These are phyloP conservation scores for Paecilomyces sp. DNA, from an alignment of 2,329 filamentous ascomycete species.

Conservation along the genomic window DNA sequence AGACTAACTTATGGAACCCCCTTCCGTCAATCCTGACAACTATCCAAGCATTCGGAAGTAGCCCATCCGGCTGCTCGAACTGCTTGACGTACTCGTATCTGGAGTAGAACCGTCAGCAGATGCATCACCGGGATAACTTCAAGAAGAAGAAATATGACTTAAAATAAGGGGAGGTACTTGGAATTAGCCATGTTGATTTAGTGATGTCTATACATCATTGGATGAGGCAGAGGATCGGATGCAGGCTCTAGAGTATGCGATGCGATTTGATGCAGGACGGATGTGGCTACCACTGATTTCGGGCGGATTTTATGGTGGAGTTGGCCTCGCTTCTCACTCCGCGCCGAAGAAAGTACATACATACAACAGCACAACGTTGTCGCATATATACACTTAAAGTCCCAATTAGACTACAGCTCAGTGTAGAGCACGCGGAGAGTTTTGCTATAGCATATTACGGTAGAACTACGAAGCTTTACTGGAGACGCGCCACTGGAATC, in stretches of 20 bases:
- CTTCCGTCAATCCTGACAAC: conserved; percentile 90
- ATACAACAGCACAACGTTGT: too few species aligned
- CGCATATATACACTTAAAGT: too few species aligned
- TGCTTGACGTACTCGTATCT: conserved; percentile 91
- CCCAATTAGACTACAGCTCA: too few species aligned
- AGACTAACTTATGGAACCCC: conserved; percentile 79
- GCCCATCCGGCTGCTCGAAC: conserved; percentile 74
- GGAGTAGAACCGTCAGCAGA: neutral
- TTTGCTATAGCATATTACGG: too few species aligned
- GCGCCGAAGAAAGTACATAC: neutral
- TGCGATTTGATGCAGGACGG: neutral
- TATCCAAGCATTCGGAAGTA: conserved; percentile 91
- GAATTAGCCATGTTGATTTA: conserved; percentile 28
- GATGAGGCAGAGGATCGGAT: neutral
- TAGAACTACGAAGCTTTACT: too few species aligned
- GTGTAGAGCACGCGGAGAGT: too few species aligned
- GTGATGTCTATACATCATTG: neutral
- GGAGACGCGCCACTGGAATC: too few species aligned
- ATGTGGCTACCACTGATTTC: neutral
- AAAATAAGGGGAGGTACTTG: conserved; percentile 19
- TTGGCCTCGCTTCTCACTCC: neutral
- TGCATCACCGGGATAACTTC: neutral
- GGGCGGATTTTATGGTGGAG: neutral
- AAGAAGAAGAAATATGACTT: neutral
- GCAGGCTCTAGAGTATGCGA: neutral